Conservation (phyloP, 805 yeast species). For the Myxozyma neglecta region DNA sequence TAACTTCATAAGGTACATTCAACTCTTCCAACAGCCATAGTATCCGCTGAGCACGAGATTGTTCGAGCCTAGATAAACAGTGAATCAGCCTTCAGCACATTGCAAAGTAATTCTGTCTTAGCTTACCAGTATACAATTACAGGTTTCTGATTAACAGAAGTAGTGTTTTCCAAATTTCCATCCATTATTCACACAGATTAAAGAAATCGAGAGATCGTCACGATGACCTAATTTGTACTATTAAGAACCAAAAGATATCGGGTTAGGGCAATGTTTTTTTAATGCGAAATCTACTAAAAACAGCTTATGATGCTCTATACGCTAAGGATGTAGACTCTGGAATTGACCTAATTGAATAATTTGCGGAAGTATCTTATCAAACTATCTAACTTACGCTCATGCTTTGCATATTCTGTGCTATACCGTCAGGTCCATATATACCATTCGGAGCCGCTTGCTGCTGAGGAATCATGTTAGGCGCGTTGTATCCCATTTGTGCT, state of each 20-base stretch:
- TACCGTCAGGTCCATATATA: slow-evolving; percentile 15
- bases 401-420: slow-evolving; percentile 12
- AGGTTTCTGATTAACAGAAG: background rate
- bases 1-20: slow-evolving; percentile 54
- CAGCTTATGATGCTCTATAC: background rate
- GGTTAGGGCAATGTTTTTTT: no score
- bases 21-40: slow-evolving; percentile 67
- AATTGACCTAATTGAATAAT: background rate
- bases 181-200: background rate
- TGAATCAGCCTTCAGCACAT: background rate
- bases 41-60: slow-evolving; percentile 61
- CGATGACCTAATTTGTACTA: background rate
- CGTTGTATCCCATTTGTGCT: background rate
- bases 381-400: background rate
- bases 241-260: background rate
- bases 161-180: background rate
- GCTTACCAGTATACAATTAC: background rate
- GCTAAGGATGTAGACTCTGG: background rate
- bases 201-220: background rate
- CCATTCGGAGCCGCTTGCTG: slow-evolving; percentile 4
- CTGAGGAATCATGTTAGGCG: background rate
- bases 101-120: no score
- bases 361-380: background rate
- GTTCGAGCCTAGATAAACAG: slow-evolving; percentile 44
- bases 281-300: no score